These are phyloP conservation scores for Auricularia sp. DNA, from an alignment of 768 basidiomycete species.

Conservation along the genomic window DNA sequence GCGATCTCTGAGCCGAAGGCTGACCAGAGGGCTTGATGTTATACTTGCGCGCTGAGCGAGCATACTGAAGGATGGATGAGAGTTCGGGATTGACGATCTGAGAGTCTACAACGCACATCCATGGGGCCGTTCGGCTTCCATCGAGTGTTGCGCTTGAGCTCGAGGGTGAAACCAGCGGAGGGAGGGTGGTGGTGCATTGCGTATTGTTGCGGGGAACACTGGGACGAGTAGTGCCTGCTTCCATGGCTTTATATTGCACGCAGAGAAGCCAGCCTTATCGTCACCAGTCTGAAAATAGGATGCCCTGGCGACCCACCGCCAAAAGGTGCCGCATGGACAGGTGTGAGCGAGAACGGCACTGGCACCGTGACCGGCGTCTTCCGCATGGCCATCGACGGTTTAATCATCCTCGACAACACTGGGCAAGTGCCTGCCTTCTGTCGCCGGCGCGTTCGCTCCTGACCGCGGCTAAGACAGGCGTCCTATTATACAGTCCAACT, in stretches of 20 bases:
- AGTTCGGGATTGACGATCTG: not conserved
- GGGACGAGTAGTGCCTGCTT: too few species aligned
- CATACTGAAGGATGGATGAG: not conserved
- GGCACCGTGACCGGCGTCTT: not conserved
- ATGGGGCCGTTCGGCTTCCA: not conserved
- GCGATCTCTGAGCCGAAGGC: too few species aligned
- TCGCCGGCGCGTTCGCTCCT: not conserved
- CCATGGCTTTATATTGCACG: too few species aligned
- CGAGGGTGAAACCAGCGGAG: not conserved
- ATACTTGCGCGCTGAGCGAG: not conserved
- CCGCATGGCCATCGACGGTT: constrained; percentile 67
- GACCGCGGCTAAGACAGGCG: constrained; percentile 20
- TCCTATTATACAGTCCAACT: constrained; percentile 85
- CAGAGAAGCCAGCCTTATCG: too few species aligned
- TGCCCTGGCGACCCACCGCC: too few species aligned
- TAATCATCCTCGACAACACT: constrained; percentile 67
- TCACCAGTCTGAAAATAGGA: too few species aligned
- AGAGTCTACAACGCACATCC: not conserved
- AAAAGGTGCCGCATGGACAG: not conserved
- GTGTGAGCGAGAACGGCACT: not conserved
- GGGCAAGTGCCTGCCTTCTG: constrained; percentile 40
- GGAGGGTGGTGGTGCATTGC: not conserved
- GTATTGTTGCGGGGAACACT: not conserved
- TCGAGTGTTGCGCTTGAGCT: not conserved
- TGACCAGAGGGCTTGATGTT: not conserved